Evolutionary conservation across 257 asterid genomes (phyloP), one percentile per base, ranked within the genome.

Genomic region (Voacanga thouarsii): DNA sequence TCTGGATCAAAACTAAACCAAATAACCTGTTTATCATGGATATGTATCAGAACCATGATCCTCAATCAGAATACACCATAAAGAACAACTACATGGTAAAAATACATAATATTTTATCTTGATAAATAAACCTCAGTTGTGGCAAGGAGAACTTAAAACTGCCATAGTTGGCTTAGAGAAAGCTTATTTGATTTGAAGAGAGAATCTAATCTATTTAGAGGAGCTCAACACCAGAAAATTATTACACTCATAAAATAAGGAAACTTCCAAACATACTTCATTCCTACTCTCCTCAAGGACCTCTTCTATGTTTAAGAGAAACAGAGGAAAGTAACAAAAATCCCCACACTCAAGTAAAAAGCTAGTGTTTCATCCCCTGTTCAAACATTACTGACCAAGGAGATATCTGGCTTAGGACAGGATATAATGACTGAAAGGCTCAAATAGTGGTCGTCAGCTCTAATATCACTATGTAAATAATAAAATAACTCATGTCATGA

Each of bases 1-100:
- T 83, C 83, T 71, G 98, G 91, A 89, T 95, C 99, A 78, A 91
- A 95, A 88, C 99, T 95, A 83, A 95, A 95, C 99, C 99, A 95
- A 92, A 88, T 85, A 77, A 91, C 86, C 99, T 95, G 94, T 77
- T 86, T 44, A 81, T 78, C 77, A 80, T 74, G 51, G 63, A 66
- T 65, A 72, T n/a, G 72, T 57, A 64, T 73, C 70, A 57, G 73
- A 77, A 83, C 41, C 79, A 68, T 51, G 41, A 71, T 72, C 59
- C 53, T 60, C 68, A 19, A 77, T 51, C 1, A 64, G 68, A 70
- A 78, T 79, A 24, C 30, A 61, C 16, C 51, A 77, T 39, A 53
- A 26, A 45, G 80, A 61, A 77, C 56, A n/a, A 67, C 24, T 24
- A 37, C 12, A 39, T 21, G 75, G 18, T 50, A 28, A 72, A 26